These are phyloP conservation scores for Trichosporon sp. DNA, from an alignment of 1,284 basidiomycete species.

Conservation along the genomic window DNA sequence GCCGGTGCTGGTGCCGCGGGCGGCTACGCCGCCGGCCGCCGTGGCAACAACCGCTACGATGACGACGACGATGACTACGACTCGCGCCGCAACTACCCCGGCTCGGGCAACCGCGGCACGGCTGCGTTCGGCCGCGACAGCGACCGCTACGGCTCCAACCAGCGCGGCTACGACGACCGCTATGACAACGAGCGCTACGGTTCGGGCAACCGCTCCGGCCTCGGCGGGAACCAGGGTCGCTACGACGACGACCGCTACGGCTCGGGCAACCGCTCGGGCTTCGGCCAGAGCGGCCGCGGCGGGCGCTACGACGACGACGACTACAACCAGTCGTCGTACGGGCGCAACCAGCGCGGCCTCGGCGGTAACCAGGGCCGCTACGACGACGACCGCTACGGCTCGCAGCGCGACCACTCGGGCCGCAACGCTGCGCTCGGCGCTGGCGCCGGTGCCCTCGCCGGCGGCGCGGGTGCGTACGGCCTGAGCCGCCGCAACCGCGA, in stretches of 20 bases:
- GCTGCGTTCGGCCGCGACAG: background rate
- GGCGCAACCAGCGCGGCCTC: background rate
- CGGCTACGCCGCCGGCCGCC: background rate
- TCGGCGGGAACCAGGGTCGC: background rate
- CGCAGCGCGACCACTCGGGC: slow-evolving; percentile 6
- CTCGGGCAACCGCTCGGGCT: background rate
- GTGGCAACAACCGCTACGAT: background rate
- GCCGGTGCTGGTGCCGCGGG: background rate
- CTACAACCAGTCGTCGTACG: too few species aligned
- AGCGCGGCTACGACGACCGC: background rate
- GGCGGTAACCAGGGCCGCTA: too few species aligned
- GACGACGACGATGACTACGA: slow-evolving; percentile 4
- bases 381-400: too few species aligned
- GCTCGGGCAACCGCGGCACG: background rate
- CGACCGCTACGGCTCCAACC: background rate
- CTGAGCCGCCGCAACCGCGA: background rate
- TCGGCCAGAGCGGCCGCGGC: background rate
- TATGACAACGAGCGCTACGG: background rate
- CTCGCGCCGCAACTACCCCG: slow-evolving; percentile 1
- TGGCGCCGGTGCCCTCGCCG: background rate
- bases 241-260: background rate
- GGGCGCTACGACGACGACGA: background rate
- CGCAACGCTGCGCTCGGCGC: slow-evolving; percentile 1
- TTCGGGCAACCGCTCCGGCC: background rate
- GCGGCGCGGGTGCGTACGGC: background rate